Percentiles rank a stretch among this genome's conserved stretches.
Conservation (phyloP, 768 basidiomycete genomes). For the Paxillus ammoniavirescens region DNA sequence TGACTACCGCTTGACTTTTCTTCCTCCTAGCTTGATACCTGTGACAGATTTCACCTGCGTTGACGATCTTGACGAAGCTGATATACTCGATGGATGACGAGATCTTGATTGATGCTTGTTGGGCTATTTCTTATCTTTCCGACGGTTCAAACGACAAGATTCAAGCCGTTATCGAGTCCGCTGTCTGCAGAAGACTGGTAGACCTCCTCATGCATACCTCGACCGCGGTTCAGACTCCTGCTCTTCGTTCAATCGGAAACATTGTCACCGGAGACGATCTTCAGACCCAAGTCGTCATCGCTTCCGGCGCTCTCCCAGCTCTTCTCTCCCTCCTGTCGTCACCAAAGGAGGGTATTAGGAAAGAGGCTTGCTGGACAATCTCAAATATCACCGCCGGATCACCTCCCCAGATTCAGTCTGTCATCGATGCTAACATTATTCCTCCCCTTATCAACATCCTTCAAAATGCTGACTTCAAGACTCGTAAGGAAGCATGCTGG, state of each 20-base stretch:
- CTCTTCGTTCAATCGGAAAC: conserved; percentile 97
- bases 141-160: conserved; percentile 99
- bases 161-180: conserved; percentile 98
- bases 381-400: conserved; percentile 98
- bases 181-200: conserved; percentile 95
- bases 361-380: conserved; percentile 99
- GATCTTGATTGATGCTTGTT: conserved; percentile 98
- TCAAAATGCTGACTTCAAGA: conserved; percentile 97
- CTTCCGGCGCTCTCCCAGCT: conserved; percentile 94
- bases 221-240: conserved; percentile 96
- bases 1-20: conserved; percentile 13
- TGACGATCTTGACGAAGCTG: conserved; percentile 95
- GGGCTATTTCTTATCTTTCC: conserved; percentile 99
- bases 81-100: conserved; percentile 99
- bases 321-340: conserved; percentile 91
- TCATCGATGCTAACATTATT: conserved; percentile 97
- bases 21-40: conserved; percentile 11
- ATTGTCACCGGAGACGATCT: conserved; percentile 99
- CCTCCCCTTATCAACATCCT: conserved; percentile 99
- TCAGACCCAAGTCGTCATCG: conserved; percentile 98
- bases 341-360: conserved; percentile 97
- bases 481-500: conserved; percentile 99
- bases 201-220: conserved; percentile 95
- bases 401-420: conserved; percentile 93
- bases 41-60: conserved; percentile 88